These are phyloP conservation scores for Cichorium intybus DNA, from an alignment of 140 eudicot species.

Conservation along the genomic window DNA sequence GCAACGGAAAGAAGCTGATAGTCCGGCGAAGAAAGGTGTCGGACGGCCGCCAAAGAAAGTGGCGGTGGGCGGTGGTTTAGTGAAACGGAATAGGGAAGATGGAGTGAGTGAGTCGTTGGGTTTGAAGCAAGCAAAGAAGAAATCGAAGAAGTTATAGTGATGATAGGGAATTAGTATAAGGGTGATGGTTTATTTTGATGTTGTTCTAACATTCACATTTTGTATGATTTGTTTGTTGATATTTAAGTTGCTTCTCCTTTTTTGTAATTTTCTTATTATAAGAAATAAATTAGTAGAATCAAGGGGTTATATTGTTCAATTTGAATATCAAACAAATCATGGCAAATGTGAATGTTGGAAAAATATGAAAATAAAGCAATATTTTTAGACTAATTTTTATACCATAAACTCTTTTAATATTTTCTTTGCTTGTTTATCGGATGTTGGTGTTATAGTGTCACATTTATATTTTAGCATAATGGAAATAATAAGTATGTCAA, in stretches of 20 bases:
- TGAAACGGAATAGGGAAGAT: slow-evolving; percentile 45
- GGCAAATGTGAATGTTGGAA: not conserved
- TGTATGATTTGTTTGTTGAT: slow-evolving; percentile 30
- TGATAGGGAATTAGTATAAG: slow-evolving; percentile 20
- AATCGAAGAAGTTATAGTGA: slow-evolving; percentile 47
- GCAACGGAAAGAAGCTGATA: slow-evolving; percentile 45
- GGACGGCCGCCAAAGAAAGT: slow-evolving; percentile 71
- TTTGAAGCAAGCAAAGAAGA: slow-evolving; percentile 50
- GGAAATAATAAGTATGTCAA: no score
- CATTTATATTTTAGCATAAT: no score
- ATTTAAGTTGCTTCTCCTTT: not conserved
- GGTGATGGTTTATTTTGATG: slow-evolving; percentile 21
- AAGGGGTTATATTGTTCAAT: no score
- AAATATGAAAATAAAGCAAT: slow-evolving; percentile 16
- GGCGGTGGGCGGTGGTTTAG: slow-evolving; percentile 9
- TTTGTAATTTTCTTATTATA: no score
- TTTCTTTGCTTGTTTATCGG: slow-evolving; percentile 58
- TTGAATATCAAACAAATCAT: no score
- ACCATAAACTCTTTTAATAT: slow-evolving; percentile 43
- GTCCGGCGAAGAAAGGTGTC: slow-evolving; percentile 46
- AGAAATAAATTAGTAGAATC: no score
- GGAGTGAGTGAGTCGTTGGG: slow-evolving; percentile 35
- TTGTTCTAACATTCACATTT: slow-evolving; percentile 6
- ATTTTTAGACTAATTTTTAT: slow-evolving; percentile 19
- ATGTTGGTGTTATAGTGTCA: no score